These are phyloP conservation scores for Termitomyces sp. DNA, from an alignment of 768 basidiomycete genomes.

Conservation along the genomic window DNA sequence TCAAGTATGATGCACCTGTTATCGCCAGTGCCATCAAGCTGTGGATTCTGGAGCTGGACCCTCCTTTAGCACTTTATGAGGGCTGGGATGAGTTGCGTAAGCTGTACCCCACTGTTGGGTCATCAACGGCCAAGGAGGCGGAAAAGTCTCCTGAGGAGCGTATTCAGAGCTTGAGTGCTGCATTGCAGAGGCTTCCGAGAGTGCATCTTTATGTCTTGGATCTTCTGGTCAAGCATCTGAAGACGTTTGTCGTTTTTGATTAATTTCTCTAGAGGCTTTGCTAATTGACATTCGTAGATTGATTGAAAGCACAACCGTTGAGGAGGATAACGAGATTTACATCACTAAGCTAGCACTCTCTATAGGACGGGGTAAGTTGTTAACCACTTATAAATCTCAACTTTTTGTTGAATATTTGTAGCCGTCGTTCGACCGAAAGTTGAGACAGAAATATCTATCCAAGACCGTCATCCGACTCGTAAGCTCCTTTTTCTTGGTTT, in stretches of 20 bases:
- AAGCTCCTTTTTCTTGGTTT: constrained; percentile 17
- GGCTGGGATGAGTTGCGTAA: constrained; percentile 89
- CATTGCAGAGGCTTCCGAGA: constrained; percentile 67
- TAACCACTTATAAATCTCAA: neutral
- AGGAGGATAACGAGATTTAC: constrained; percentile 76
- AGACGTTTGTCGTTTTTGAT: constrained; percentile 38
- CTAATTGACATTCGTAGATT: constrained; percentile 37
- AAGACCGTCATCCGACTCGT: constrained; percentile 85
- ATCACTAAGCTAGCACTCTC: constrained; percentile 85
- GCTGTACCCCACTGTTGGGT: constrained; percentile 76
- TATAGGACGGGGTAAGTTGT: constrained; percentile 71
- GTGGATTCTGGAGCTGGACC: constrained; percentile 88
- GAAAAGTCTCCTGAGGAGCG: constrained; percentile 52
- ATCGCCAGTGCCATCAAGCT: constrained; percentile 83
- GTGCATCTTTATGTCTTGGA: constrained; percentile 81
- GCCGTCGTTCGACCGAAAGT: constrained; percentile 77
- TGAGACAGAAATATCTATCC: constrained; percentile 82
- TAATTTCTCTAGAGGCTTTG: neutral
- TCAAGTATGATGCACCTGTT: constrained; percentile 79
- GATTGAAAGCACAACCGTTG: constrained; percentile 59
- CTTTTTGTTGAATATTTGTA: constrained; percentile 21
- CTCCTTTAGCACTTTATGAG: constrained; percentile 80
- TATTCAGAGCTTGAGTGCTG: constrained; percentile 52
- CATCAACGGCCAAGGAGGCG: constrained; percentile 44
- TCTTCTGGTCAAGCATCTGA: constrained; percentile 70